These are phyloP conservation scores for Rubus idaeus DNA, from an alignment of 306 rosid genomes.

Conservation along the genomic window DNA sequence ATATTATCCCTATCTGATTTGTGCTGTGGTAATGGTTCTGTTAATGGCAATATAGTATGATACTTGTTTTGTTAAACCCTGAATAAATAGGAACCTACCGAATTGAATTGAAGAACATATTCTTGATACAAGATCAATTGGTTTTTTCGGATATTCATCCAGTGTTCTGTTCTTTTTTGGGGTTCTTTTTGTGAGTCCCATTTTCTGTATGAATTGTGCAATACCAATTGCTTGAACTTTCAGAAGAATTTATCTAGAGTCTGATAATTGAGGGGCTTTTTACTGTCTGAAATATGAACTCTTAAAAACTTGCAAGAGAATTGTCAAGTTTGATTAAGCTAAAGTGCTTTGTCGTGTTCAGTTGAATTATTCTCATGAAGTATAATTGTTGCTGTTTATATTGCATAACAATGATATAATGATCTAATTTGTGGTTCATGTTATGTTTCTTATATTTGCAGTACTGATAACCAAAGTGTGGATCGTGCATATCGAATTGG, in stretches of 20 bases:
- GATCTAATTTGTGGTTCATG: constrained; percentile 15
- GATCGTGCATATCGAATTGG: constrained; percentile 99
- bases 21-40: background rate
- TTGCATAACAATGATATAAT: constrained; percentile 1
- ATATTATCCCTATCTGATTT: background rate
- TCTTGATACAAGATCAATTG: background rate
- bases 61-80: background rate
- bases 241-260: background rate
- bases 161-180: background rate
- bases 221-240: background rate
- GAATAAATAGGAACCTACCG: background rate
- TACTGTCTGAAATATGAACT: background rate
- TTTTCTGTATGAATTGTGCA: background rate
- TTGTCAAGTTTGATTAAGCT: background rate
- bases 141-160: background rate
- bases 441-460: constrained; percentile 33
- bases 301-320: background rate
- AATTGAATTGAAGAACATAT: background rate
- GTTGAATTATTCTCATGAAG: background rate
- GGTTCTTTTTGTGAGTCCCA: background rate
- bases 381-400: too few relatives aligned
- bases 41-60: background rate
- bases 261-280: background rate
- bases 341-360: background rate
- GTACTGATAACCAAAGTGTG: constrained; percentile 94